Evolutionary conservation across 352 stramenopile genomes (phyloP).

Genomic region (Phytophthora multivora): DNA sequence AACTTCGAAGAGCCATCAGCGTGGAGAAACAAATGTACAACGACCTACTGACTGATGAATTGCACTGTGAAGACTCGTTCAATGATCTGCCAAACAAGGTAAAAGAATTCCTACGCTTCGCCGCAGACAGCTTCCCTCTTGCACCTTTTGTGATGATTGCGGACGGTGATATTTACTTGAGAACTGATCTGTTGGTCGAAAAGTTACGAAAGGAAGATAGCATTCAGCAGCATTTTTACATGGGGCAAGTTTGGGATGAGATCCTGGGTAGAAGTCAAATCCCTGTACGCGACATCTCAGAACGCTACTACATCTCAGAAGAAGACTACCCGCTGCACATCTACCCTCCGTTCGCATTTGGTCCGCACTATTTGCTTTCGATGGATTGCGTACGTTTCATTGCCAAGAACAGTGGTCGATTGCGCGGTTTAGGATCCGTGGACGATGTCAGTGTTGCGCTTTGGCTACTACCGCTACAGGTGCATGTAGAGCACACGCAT

Average conservation of each 20-base stretch:
- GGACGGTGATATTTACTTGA: conserved; percentile 63
- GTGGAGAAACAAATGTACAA: conserved; percentile 39
- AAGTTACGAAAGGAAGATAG: conserved; percentile 1
- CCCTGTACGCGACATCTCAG: conserved; percentile 28
- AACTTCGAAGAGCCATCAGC: conserved; percentile 19
- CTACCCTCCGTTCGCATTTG: conserved; percentile 49
- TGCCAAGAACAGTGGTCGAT: conserved; percentile 30
- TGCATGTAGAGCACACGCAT: conserved; percentile 37
- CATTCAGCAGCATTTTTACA: conserved; percentile 7
- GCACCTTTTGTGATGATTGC: conserved; percentile 55
- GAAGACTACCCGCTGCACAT: conserved; percentile 30
- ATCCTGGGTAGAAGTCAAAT: conserved; percentile 17
- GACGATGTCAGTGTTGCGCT: conserved; percentile 66
- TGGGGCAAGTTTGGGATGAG: conserved; percentile 27
- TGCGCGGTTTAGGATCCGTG: conserved; percentile 36
- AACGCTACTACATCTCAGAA: conserved; percentile 43
- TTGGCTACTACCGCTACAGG: conserved; percentile 61
- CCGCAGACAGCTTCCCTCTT: background rate
- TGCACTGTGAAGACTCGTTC: conserved; percentile 62
- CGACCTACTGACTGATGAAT: conserved; percentile 48
- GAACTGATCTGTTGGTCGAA: conserved; percentile 16
- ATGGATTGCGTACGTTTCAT: conserved; percentile 54
- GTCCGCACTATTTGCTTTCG: conserved; percentile 56
- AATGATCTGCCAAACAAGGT: conserved; percentile 53
- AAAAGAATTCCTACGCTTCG: conserved; percentile 56